Evolutionary conservation across 768 basidiomycete genomes (phyloP).

Genomic region (Daedalea quercina): DNA sequence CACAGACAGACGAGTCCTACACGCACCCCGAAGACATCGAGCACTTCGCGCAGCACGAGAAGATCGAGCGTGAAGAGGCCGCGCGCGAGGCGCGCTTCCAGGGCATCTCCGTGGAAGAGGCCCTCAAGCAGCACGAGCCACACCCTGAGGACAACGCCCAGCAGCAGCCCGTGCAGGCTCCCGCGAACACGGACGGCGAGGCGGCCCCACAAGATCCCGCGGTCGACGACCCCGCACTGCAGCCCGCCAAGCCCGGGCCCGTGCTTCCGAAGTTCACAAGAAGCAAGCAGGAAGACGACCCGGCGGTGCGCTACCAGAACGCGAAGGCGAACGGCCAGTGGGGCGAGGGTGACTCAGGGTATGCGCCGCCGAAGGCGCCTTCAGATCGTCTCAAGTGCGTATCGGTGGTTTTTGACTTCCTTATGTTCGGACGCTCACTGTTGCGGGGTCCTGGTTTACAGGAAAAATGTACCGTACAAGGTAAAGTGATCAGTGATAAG

Average conservation of each 20-base stretch:
- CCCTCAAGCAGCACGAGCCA: slow-evolving; percentile 44
- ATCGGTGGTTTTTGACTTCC: background rate
- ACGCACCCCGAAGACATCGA: slow-evolving; percentile 89
- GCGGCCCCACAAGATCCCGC: slow-evolving; percentile 1
- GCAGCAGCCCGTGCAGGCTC: slow-evolving; percentile 2
- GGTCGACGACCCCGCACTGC: slow-evolving; percentile 29
- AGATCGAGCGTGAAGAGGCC: slow-evolving; percentile 79
- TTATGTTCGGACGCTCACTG: background rate
- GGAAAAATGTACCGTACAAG: slow-evolving; percentile 86
- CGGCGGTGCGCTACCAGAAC: slow-evolving; percentile 53
- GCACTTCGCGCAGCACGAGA: slow-evolving; percentile 86
- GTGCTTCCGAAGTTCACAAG: slow-evolving; percentile 40
- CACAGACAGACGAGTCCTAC: slow-evolving; percentile 94
- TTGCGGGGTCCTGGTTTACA: slow-evolving; percentile 16
- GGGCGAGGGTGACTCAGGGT: slow-evolving; percentile 35
- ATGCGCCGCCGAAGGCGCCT: slow-evolving; percentile 20
- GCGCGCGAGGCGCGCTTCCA: slow-evolving; percentile 80
- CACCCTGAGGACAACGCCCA: slow-evolving; percentile 16
- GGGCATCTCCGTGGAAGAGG: slow-evolving; percentile 75
- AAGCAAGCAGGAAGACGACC: slow-evolving; percentile 63
- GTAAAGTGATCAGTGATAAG: slow-evolving; percentile 31
- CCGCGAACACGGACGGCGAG: slow-evolving; percentile 5
- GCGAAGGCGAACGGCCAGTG: slow-evolving; percentile 51
- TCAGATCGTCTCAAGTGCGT: slow-evolving; percentile 66
- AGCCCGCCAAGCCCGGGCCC: slow-evolving; percentile 24